Conservation (phyloP, 2,329 filamentous ascomycete genomes). For the Arthrinium puccinioides region DNA sequence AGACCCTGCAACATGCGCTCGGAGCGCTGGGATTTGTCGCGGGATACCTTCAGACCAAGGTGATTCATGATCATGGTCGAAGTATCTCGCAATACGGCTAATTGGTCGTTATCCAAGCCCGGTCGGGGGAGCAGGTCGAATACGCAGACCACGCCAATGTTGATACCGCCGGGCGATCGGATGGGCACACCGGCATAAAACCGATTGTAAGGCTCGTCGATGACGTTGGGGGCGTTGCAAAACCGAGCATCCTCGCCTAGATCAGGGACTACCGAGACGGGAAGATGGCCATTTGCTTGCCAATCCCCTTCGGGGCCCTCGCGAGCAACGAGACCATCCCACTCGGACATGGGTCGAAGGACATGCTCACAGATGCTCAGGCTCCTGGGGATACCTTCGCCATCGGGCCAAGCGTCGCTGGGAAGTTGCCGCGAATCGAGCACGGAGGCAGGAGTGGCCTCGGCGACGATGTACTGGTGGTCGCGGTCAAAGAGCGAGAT, state of each 20-base stretch:
- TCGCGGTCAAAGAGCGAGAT: slow-evolving; percentile 45
- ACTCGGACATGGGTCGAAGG: slow-evolving; percentile 4
- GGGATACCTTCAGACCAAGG: slow-evolving; percentile 4
- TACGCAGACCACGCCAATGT: slow-evolving; percentile 10
- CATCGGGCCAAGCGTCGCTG: slow-evolving; percentile 4
- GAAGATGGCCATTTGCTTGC: slow-evolving; percentile 10
- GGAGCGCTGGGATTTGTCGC: slow-evolving; percentile 4
- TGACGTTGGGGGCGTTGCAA: slow-evolving; percentile 12
- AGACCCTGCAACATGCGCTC: slow-evolving; percentile 12
- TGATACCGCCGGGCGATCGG: slow-evolving; percentile 5
- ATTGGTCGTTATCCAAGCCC: background rate
- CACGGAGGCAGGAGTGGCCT: slow-evolving; percentile 35
- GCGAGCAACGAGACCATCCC: too few relatives aligned
- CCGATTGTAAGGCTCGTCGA: background rate
- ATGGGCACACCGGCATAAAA: slow-evolving; percentile 11
- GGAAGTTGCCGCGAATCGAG: background rate
- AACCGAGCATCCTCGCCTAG: slow-evolving; percentile 23
- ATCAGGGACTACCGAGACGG: slow-evolving; percentile 26
- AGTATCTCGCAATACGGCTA: slow-evolving; percentile 7
- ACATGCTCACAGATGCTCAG: slow-evolving; percentile 23
- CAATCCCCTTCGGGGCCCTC: background rate
- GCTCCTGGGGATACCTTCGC: slow-evolving; percentile 15
- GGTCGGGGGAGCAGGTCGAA: slow-evolving; percentile 1
- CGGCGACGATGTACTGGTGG: slow-evolving; percentile 42
- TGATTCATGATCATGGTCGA: slow-evolving; percentile 8